Evolutionary conservation across 2,329 filamentous ascomycete genomes (phyloP).

Genomic region (Trichoderma hamatum): DNA sequence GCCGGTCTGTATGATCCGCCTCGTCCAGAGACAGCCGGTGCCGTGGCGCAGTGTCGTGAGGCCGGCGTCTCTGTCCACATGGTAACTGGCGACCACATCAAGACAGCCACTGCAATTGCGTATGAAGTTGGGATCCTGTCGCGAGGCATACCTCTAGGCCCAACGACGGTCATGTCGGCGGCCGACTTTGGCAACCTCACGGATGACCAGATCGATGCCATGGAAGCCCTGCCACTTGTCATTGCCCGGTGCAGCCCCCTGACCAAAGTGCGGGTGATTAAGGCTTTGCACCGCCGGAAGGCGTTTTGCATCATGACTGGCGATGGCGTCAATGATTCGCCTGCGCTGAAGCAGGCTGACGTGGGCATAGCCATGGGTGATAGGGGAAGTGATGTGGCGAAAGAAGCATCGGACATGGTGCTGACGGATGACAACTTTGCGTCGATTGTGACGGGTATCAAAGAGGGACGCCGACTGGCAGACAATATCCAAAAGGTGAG

Average conservation of each 20-base stretch:
- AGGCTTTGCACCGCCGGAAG: constrained; percentile 69
- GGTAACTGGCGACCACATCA: constrained; percentile 70
- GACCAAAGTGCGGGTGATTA: constrained; percentile 76
- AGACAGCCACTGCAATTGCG: constrained; percentile 68
- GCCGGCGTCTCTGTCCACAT: constrained; percentile 70
- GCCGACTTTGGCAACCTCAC: constrained; percentile 64
- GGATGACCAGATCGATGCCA: constrained; percentile 63
- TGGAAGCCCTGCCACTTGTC: constrained; percentile 66
- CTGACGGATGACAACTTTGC: constrained; percentile 88
- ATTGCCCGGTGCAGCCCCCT: constrained; percentile 70
- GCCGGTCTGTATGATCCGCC: constrained; percentile 75
- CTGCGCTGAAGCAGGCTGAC: constrained; percentile 71
- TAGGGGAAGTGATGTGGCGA: constrained; percentile 72
- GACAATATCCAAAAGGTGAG: constrained; percentile 74
- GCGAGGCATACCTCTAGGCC: constrained; percentile 39
- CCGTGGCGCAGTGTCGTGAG: constrained; percentile 60
- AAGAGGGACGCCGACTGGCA: constrained; percentile 69
- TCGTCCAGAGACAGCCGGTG: constrained; percentile 65
- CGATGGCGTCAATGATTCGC: constrained; percentile 75
- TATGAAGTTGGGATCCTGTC: constrained; percentile 65
- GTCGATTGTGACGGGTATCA: constrained; percentile 72
- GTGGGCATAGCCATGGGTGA: constrained; percentile 77
- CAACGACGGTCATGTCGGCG: constrained; percentile 61
- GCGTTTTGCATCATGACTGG: constrained; percentile 75
- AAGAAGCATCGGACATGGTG: constrained; percentile 85